Evolutionary conservation across 805 yeast species (phyloP).

Genomic region (Metschnikowia santaceciliae): DNA sequence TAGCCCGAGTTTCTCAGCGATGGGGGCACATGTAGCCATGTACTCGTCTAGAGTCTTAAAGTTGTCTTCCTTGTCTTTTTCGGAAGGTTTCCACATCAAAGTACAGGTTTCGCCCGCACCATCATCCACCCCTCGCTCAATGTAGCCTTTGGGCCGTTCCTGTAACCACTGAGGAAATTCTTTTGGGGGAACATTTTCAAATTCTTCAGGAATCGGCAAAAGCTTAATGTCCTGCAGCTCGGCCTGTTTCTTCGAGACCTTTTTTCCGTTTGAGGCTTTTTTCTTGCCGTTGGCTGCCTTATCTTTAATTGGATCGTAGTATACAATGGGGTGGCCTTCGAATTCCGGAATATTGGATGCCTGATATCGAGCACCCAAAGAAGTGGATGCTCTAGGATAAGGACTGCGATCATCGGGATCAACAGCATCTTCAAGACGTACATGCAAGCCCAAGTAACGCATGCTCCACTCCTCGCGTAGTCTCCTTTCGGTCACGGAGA

Average conservation of each 20-base stretch:
- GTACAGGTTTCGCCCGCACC: conserved; percentile 49
- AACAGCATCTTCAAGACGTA: conserved; percentile 69
- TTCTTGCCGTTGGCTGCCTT: conserved; percentile 7
- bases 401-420: conserved; percentile 71
- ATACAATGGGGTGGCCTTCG: conserved; percentile 57
- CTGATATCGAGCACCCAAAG: conserved; percentile 73
- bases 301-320: conserved; percentile 45
- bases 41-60: conserved; percentile 47
- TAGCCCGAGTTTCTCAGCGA: conserved; percentile 54
- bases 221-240: conserved; percentile 21
- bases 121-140: conserved; percentile 77
- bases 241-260: conserved; percentile 15
- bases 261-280: conserved; percentile 11
- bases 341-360: conserved; percentile 62
- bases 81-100: conserved; percentile 60
- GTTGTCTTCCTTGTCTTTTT: conserved; percentile 21
- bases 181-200: conserved; percentile 32
- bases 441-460: conserved; percentile 73
- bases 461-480: conserved; percentile 75
- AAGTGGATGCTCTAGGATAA: conserved; percentile 73
- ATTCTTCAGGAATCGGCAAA: conserved; percentile 48
- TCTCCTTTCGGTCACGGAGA: conserved; percentile 46
- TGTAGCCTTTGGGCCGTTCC: conserved; percentile 72
- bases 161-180: conserved; percentile 74
- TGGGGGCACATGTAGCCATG: conserved; percentile 48